Percentiles rank a stretch among this genome's conserved stretches.
phyloP scores from a whole-genome alignment of 1,284 basidiomycete species.

The Takashimella tepidaria region DNA sequence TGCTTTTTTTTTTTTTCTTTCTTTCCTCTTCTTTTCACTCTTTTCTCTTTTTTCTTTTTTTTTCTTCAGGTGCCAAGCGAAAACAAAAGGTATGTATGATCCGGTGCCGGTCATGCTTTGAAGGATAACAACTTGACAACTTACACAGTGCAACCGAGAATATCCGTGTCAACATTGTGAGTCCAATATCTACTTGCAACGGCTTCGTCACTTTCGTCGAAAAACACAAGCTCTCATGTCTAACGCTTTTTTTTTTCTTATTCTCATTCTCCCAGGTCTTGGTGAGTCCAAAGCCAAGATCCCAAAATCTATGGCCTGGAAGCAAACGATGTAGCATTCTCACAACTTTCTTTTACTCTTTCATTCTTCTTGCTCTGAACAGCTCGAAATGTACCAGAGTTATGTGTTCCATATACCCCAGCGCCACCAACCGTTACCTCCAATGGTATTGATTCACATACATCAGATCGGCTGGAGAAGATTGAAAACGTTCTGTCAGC shows the following conservation, averaged over 20 bases:
- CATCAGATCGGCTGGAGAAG: conserved; percentile 32
- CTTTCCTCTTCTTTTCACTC: background rate
- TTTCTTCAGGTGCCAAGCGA: conserved; percentile 39
- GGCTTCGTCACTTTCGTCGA: too few relatives aligned
- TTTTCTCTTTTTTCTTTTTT: conserved; percentile 4
- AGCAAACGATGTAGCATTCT: background rate
- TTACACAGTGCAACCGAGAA: conserved; percentile 45
- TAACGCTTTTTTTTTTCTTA: too few relatives aligned
- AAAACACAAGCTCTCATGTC: background rate
- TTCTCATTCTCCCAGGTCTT: conserved; percentile 19
- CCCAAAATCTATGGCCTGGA: too few relatives aligned
- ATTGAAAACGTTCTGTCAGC: conserved; percentile 41
- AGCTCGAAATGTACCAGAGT: conserved; percentile 47
- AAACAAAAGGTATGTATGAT: conserved; percentile 43
- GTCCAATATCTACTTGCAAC: conserved; percentile 13
- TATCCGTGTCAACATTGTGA: conserved; percentile 49
- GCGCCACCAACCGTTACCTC: conserved; percentile 19
- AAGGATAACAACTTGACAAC: too few relatives aligned
- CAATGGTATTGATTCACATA: conserved; percentile 31
- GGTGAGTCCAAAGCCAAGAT: conserved; percentile 11
- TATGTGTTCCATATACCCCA: conserved; percentile 47
- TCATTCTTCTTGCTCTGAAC: background rate
- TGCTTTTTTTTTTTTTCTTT: conserved; percentile 5
- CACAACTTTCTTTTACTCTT: conserved; percentile 1
- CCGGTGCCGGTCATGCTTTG: too few relatives aligned